Conservation (phyloP, 2,329 filamentous ascomycete genomes). For the Pseudogymnoascus sp. region DNA sequence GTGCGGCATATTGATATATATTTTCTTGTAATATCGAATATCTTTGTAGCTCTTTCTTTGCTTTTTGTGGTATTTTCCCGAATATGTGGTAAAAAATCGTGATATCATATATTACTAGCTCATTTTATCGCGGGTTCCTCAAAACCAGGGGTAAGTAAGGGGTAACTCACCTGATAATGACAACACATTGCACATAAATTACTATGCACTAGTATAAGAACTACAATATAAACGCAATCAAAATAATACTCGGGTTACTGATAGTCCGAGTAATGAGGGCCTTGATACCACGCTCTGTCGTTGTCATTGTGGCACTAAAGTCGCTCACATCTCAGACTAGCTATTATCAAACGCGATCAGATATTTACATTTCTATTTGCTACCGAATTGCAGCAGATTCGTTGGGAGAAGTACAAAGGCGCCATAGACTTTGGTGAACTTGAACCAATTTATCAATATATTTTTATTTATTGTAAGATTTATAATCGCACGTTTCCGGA, state of each 20-base stretch:
- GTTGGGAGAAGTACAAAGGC: background rate
- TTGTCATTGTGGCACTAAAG: background rate
- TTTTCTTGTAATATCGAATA: background rate
- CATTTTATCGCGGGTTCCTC: background rate
- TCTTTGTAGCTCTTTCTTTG: background rate
- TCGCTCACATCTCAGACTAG: background rate
- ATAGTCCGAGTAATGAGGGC: background rate
- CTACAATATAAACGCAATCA: background rate
- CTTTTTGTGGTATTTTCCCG: background rate
- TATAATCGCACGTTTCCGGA: background rate
- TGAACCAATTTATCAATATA: background rate
- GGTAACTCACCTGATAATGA: slow-evolving; percentile 1
- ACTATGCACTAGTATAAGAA: background rate
- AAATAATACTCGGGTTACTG: background rate
- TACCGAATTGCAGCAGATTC: background rate
- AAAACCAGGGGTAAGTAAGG: background rate
- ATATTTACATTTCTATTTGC: background rate
- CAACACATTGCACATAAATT: background rate
- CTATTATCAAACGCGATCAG: background rate
- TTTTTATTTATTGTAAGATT: background rate
- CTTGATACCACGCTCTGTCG: background rate
- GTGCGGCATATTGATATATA: background rate
- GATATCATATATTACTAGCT: background rate
- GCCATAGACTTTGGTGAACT: background rate
- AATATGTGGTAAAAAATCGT: background rate